Percentiles rank a stretch among this genome's conserved stretches.
phyloP scores from a whole-genome alignment of 2,329 filamentous ascomycete species.

The Aspergillus brasiliensis region DNA sequence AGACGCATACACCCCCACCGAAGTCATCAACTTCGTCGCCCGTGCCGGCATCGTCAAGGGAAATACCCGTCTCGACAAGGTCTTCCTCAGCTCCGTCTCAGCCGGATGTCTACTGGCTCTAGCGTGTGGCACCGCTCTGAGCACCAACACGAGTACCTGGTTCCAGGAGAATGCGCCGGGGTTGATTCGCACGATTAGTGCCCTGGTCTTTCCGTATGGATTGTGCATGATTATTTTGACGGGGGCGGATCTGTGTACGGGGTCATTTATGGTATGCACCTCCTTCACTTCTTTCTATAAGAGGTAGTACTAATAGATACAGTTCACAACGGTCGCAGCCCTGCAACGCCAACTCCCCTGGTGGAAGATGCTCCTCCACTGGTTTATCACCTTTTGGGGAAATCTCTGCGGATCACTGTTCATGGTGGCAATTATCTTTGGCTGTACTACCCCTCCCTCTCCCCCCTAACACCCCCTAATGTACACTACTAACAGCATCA shows the following conservation, averaged over 20 bases:
- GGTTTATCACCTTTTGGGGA: constrained; percentile 52
- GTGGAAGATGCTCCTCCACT: constrained; percentile 43
- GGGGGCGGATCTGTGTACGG: constrained; percentile 53
- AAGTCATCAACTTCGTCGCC: constrained; percentile 55
- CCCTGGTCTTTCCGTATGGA: constrained; percentile 54
- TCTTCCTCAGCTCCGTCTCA: constrained; percentile 55
- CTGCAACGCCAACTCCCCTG: constrained; percentile 46
- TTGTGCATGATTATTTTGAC: constrained; percentile 54
- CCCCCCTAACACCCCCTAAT: neutral
- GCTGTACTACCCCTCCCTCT: constrained; percentile 39
- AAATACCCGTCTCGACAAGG: constrained; percentile 55
- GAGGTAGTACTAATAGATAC: neutral
- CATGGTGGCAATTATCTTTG: constrained; percentile 52
- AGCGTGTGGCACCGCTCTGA: constrained; percentile 52
- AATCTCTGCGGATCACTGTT: constrained; percentile 55
- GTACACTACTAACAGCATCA: neutral
- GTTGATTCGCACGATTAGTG: constrained; percentile 49
- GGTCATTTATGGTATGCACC: constrained; percentile 45
- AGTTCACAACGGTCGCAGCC: constrained; percentile 49
- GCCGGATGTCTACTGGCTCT: constrained; percentile 57
- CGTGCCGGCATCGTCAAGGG: constrained; percentile 56
- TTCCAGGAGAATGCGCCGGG: constrained; percentile 53
- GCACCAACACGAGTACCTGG: constrained; percentile 51
- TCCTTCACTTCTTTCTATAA: neutral
- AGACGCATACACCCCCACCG: constrained; percentile 49